These are phyloP conservation scores for Fusarium burgessii DNA, from an alignment of 2,329 filamentous ascomycete genomes.

Conservation along the genomic window DNA sequence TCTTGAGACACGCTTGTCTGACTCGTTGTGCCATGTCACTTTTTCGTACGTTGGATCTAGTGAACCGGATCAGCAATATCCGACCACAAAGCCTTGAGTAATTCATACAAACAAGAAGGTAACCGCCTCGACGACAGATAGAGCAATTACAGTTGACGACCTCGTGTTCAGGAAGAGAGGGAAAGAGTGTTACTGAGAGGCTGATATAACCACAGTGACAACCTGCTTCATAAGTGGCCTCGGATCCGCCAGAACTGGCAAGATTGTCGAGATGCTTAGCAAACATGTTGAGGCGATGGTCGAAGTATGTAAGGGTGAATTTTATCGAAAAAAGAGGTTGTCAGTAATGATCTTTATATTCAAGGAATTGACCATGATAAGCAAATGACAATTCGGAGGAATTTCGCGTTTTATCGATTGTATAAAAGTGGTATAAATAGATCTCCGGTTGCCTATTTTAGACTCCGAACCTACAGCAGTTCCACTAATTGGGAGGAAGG, in stretches of 20 bases:
- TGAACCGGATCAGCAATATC: neutral
- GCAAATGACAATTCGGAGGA: neutral
- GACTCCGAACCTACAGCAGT: constrained; percentile 15
- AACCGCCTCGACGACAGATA: constrained; percentile 63
- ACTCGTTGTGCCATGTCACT: constrained; percentile 58
- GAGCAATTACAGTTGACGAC: constrained; percentile 67
- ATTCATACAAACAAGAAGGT: constrained; percentile 60
- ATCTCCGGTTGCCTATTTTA: constrained; percentile 21
- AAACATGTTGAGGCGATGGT: neutral
- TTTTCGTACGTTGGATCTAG: constrained; percentile 55
- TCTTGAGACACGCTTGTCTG: constrained; percentile 44
- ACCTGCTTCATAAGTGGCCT: constrained; percentile 59
- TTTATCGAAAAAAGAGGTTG: neutral
- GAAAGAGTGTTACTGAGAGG: constrained; percentile 61
- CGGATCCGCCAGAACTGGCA: constrained; percentile 36
- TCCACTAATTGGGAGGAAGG: neutral
- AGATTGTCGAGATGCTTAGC: constrained; percentile 18
- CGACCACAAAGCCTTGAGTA: too few species aligned
- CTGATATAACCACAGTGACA: constrained; percentile 66
- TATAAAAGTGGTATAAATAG: constrained; percentile 11
- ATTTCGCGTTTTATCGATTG: neutral
- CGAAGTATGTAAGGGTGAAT: neutral
- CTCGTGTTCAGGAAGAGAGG: constrained; percentile 59
- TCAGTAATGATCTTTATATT: neutral
- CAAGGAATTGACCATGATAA: constrained; percentile 1